Evolutionary conservation across 108 stramenopile genomes (phyloP).

Genomic region (Conticribra guillardii): DNA sequence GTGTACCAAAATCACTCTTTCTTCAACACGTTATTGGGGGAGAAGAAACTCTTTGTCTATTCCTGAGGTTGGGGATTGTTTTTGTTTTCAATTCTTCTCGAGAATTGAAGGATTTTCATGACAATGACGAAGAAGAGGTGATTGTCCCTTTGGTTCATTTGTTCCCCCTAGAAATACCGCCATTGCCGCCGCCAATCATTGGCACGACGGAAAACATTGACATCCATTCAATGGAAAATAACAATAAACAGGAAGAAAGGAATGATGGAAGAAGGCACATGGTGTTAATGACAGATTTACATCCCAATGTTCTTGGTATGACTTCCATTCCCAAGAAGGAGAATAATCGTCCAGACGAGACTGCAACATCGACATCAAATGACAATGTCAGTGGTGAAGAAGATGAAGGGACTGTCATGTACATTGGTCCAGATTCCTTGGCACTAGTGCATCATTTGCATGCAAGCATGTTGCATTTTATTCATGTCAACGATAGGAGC

Average conservation of each 20-base stretch:
- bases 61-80: conserved; percentile 59
- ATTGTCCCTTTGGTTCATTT: conserved; percentile 72
- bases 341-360: too few relatives aligned
- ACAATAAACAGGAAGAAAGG: background rate
- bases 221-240: background rate
- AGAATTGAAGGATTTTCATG: background rate
- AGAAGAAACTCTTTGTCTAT: conserved; percentile 38
- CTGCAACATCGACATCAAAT: too few relatives aligned
- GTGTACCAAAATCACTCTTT: conserved; percentile 47
- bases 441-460: conserved; percentile 75
- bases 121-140: conserved; percentile 25
- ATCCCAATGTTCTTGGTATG: conserved; percentile 67
- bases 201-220: background rate
- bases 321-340: conserved; percentile 41
- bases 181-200: conserved; percentile 1
- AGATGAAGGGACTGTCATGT: conserved; percentile 75
- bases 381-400: background rate
- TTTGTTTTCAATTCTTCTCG: conserved; percentile 24
- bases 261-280: conserved; percentile 20
- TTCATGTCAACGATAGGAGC: background rate
- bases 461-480: conserved; percentile 23
- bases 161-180: conserved; percentile 55
- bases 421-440: conserved; percentile 86
- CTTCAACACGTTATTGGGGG: conserved; percentile 42
- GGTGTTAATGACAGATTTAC: conserved; percentile 75